phyloP scores from a whole-genome alignment of 1,284 basidiomycete species.

The Schizophyllum amplum region DNA sequence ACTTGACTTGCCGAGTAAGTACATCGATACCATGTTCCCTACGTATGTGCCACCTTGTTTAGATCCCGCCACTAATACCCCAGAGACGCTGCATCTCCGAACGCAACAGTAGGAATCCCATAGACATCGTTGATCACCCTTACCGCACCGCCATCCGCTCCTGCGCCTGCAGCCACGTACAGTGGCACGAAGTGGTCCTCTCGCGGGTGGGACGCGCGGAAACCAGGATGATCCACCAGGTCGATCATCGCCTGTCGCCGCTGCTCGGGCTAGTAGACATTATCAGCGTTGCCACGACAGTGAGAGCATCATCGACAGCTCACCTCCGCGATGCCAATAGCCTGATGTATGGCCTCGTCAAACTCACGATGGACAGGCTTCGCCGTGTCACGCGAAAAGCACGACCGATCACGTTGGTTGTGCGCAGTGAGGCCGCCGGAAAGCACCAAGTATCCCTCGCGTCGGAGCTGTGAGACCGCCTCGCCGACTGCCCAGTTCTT shows the following conservation, averaged over 20 bases:
- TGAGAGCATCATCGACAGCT: conserved; percentile 16
- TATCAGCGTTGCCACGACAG: background rate
- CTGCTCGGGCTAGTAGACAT: background rate
- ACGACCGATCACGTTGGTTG: conserved; percentile 49
- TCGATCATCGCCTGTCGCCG: conserved; percentile 29
- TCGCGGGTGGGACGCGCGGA: conserved; percentile 57
- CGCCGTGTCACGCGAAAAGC: conserved; percentile 45
- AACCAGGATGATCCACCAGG: conserved; percentile 48
- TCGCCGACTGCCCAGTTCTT: conserved; percentile 60
- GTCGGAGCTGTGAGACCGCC: conserved; percentile 53
- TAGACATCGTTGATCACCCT: conserved; percentile 45
- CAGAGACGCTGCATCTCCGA: conserved; percentile 35
- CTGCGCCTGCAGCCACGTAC: conserved; percentile 68
- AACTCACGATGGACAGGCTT: conserved; percentile 43
- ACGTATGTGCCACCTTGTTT: background rate
- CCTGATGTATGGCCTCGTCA: conserved; percentile 50
- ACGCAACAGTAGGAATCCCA: conserved; percentile 53
- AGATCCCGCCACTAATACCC: background rate
- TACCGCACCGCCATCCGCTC: conserved; percentile 39
- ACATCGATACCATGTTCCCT: background rate
- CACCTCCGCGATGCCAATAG: conserved; percentile 42
- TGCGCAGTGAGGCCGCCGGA: conserved; percentile 65
- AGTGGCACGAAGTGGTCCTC: conserved; percentile 71
- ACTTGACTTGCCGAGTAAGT: no score
- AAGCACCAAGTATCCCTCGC: conserved; percentile 61